A percentile compares a stretch with the other conserved stretches of the same genome.
Evolutionary conservation across 2,329 filamentous ascomycete species (phyloP).

Genomic region (Cladosporium sp.): DNA sequence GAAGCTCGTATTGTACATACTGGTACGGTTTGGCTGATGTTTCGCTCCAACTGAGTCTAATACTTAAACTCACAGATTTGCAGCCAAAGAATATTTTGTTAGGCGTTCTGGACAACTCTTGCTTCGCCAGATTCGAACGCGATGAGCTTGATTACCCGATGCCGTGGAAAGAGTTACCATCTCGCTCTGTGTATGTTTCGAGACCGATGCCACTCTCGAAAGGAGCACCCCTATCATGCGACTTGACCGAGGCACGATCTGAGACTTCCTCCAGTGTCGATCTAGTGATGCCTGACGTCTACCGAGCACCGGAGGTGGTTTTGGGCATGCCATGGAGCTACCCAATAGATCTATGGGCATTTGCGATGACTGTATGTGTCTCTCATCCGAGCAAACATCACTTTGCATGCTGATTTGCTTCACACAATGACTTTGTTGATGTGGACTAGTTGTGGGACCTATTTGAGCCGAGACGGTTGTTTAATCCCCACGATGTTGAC

Average conservation of each 20-base stretch:
- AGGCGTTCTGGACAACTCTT: conserved; percentile 35
- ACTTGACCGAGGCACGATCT: conserved; percentile 42
- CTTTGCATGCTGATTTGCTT: neutral
- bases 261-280: conserved; percentile 34
- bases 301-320: conserved; percentile 42
- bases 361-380: conserved; percentile 39
- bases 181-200: conserved; percentile 37
- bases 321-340: conserved; percentile 40
- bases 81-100: conserved; percentile 42
- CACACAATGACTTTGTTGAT: neutral
- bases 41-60: neutral
- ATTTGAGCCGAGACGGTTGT: conserved; percentile 39
- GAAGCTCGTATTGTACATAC: conserved; percentile 34
- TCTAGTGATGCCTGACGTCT: conserved; percentile 39
- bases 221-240: conserved; percentile 37
- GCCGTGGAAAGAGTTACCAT: conserved; percentile 34
- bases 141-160: conserved; percentile 35
- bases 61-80: conserved; percentile 33
- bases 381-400: neutral
- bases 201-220: conserved; percentile 36
- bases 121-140: conserved; percentile 36
- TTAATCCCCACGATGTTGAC: conserved; percentile 28
- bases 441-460: conserved; percentile 39
- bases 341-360: conserved; percentile 41
- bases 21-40: conserved; percentile 21